A percentile compares a stretch with the other conserved stretches of the same genome.
phyloP scores from a whole-genome alignment of 371 early-diverging fungal species.

The Lichtheimia ramosa region DNA sequence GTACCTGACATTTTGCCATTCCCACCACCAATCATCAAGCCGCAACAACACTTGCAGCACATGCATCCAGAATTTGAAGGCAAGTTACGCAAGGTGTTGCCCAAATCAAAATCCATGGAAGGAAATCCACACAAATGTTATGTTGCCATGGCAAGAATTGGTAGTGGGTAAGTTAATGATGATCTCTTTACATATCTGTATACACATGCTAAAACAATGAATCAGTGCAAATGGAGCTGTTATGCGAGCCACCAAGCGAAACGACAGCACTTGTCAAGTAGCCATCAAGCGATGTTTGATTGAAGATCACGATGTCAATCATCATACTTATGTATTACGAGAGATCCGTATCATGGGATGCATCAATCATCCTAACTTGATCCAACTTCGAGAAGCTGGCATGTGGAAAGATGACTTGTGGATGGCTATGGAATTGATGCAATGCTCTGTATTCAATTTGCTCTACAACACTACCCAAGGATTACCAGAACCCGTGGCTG shows the following conservation, averaged over 20 bases:
- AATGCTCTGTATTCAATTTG: slow-evolving; percentile 49
- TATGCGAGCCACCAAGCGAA: slow-evolving; percentile 23
- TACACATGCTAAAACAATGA: no score
- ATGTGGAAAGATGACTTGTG: slow-evolving; percentile 48
- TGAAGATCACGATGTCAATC: slow-evolving; percentile 47
- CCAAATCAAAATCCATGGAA: slow-evolving; percentile 42
- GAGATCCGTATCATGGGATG: slow-evolving; percentile 54
- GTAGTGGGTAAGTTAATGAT: slow-evolving; percentile 42
- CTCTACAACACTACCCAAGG: slow-evolving; percentile 42
- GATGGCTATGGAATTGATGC: slow-evolving; percentile 56
- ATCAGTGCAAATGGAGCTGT: slow-evolving; percentile 36
- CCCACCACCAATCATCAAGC: slow-evolving; percentile 32
- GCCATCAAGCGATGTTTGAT: slow-evolving; percentile 54
- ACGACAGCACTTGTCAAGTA: slow-evolving; percentile 28
- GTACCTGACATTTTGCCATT: slow-evolving; percentile 37
- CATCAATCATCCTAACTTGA: slow-evolving; percentile 35
- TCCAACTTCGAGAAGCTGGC: slow-evolving; percentile 40
- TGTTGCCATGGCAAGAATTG: slow-evolving; percentile 38
- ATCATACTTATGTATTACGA: slow-evolving; percentile 43
- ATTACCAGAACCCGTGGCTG: slow-evolving; percentile 39
- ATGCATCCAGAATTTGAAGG: slow-evolving; percentile 42
- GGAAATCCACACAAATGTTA: slow-evolving; percentile 39
- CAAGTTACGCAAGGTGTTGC: slow-evolving; percentile 48
- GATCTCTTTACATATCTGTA: no score
- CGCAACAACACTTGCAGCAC: slow-evolving; percentile 21